A percentile compares a stretch with the other conserved stretches of the same genome.
Conservation (phyloP, 441 rosid species). For the Raphanus hybrid region DNA sequence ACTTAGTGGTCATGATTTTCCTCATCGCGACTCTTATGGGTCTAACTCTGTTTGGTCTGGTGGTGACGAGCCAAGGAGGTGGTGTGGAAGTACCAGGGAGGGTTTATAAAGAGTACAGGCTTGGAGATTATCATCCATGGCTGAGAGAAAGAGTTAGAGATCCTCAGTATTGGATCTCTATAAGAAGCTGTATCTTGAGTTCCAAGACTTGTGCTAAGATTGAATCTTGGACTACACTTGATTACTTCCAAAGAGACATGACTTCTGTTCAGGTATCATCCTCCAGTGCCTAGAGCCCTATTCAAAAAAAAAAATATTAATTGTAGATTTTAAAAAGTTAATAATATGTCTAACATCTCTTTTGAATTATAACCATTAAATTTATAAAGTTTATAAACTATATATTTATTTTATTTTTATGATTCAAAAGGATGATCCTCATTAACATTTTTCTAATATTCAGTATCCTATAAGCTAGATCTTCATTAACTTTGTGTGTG, state of each 20-base stretch:
- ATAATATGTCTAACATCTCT: too few species aligned
- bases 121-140: conserved; percentile 84
- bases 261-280: conserved; percentile 70
- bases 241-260: conserved; percentile 70
- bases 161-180: conserved; percentile 67
- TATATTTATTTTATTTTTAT: too few species aligned
- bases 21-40: conserved; percentile 66
- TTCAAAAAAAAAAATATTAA: neutral
- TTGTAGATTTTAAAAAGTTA: neutral
- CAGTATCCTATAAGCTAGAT: too few species aligned
- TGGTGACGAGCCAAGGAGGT: conserved; percentile 81
- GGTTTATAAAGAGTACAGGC: conserved; percentile 71
- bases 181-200: conserved; percentile 74
- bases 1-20: conserved; percentile 80
- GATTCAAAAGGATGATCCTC: too few species aligned
- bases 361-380: too few species aligned
- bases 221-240: conserved; percentile 83
- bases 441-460: too few species aligned
- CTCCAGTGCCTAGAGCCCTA: neutral
- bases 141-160: conserved; percentile 64
- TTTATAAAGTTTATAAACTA: too few species aligned
- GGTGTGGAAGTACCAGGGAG: conserved; percentile 69
- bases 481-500: too few species aligned
- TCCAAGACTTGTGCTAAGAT: conserved; percentile 71
- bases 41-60: conserved; percentile 78